Evolutionary conservation across 139 green algal genomes (phyloP), one percentile per base, ranked within the genome.

Genomic region (Zygnema cylindricum): DNA sequence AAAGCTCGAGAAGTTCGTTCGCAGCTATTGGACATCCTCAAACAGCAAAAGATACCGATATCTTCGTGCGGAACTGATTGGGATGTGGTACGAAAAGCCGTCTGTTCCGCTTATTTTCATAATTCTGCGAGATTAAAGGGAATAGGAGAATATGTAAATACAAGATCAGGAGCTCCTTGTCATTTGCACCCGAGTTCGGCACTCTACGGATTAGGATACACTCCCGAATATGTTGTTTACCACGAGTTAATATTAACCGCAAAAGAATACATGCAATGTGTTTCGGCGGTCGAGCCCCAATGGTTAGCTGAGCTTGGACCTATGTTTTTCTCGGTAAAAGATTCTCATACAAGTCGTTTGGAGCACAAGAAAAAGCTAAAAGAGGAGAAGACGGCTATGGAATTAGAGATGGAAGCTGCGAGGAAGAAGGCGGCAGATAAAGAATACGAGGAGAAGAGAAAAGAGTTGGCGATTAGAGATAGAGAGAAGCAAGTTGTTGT

Each of bases 231-330:
- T 92, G 95, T 99, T 54, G 94, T 98, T 32, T 99, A 99, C 89
- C 96, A 99, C 92, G 96, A 99, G 94, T 93, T 98, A 79, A 95
- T 99, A 69, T 92, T 95, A 88, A 99, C 97, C n/a, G 96, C 87
- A 69, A 99, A 99, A 94, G 97, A 99, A 92, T 98, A 98, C 95
- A 99, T 98, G 96, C 96, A 98, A 93, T 98, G 96, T 92, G 97
- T 99, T 73, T 98, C 95, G 1, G 97, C 97, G 11, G 97, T 99
- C 81, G 97, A 99, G 88, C 96, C 97, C 0, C 93, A 98, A 89
- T 99, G 96, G 97, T 94, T 99, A 75, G 96, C 97, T 36, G 97
- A 99, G 94, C 83, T 98, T 82, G 97, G 97, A 22, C 97, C 97
- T 81, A 98, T 98, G 94, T 99, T 99, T 94, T 99, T 98, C 92